Conservation (phyloP, 352 stramenopile genomes). For the Phytophthora meadii region DNA sequence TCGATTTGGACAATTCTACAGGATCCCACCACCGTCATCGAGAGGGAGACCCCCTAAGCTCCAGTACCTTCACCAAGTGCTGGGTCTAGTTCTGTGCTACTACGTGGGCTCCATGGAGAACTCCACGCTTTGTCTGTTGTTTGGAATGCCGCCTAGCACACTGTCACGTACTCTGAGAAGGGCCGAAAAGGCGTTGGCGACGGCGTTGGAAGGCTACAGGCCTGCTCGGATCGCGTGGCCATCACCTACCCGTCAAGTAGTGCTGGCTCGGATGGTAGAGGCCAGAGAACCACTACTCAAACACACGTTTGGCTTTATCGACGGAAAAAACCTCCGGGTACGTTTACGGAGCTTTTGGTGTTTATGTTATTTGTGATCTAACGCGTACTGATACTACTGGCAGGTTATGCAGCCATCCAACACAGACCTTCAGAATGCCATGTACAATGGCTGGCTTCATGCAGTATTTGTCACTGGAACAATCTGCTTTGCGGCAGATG, state of each 20-base stretch:
- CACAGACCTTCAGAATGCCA: neutral
- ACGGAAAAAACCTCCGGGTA: neutral
- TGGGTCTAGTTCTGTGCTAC: slow-evolving; percentile 5
- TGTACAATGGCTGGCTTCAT: neutral
- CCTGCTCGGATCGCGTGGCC: neutral
- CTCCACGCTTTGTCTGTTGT: slow-evolving; percentile 5
- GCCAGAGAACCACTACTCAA: neutral
- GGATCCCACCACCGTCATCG: neutral
- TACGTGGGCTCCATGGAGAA: slow-evolving; percentile 11
- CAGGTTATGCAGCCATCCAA: neutral
- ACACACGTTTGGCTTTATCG: neutral
- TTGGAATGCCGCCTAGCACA: slow-evolving; percentile 4
- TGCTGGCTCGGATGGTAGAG: neutral
- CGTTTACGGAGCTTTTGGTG: too few relatives aligned
- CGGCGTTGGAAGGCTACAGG: neutral
- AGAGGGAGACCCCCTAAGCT: slow-evolving; percentile 1
- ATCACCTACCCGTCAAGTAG: neutral
- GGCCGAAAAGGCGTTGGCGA: neutral
- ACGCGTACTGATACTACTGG: neutral
- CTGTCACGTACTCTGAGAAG: slow-evolving; percentile 1
- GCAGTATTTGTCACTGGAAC: too few relatives aligned
- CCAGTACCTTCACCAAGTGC: slow-evolving; percentile 6
- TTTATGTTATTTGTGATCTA: neutral
- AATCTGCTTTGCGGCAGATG: too few relatives aligned
- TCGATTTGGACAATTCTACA: slow-evolving; percentile 2